Conservation (phyloP, 768 basidiomycete genomes). For the Amylocystis lapponica region DNA sequence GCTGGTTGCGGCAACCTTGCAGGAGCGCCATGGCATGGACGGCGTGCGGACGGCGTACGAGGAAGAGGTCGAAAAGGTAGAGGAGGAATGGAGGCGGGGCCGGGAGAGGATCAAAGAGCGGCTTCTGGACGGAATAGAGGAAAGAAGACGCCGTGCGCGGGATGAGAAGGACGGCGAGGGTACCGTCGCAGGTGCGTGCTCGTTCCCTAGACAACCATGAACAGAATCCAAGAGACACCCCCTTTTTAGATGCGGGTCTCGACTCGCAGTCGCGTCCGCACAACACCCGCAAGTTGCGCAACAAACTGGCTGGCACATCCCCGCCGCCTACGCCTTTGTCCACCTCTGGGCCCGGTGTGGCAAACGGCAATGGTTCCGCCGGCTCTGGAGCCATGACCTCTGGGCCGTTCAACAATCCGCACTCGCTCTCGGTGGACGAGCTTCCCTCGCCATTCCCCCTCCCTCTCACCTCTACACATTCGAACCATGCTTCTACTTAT, state of each 20-base stretch:
- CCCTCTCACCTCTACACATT: slow-evolving; percentile 54
- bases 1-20: slow-evolving; percentile 57
- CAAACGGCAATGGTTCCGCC: slow-evolving; percentile 35
- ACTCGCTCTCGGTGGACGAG: slow-evolving; percentile 82
- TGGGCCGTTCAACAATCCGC: slow-evolving; percentile 71
- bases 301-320: slow-evolving; percentile 65
- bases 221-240: too few relatives aligned
- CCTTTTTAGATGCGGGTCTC: slow-evolving; percentile 57
- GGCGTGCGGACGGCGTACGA: slow-evolving; percentile 66
- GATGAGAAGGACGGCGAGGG: slow-evolving; percentile 90
- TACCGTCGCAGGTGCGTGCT: slow-evolving; percentile 53
- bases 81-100: slow-evolving; percentile 77
- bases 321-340: slow-evolving; percentile 72
- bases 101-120: slow-evolving; percentile 71
- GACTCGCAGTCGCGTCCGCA: slow-evolving; percentile 76
- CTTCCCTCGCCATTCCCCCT: slow-evolving; percentile 82
- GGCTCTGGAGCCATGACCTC: slow-evolving; percentile 56
- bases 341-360: slow-evolving; percentile 13
- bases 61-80: slow-evolving; percentile 73
- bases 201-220: too few relatives aligned
- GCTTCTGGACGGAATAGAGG: slow-evolving; percentile 79
- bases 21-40: slow-evolving; percentile 65
- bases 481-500: slow-evolving; percentile 25
- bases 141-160: slow-evolving; percentile 67
- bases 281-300: slow-evolving; percentile 79